phyloP scores from a whole-genome alignment of 331 rosid genomes.

The Spiraea crenata region DNA sequence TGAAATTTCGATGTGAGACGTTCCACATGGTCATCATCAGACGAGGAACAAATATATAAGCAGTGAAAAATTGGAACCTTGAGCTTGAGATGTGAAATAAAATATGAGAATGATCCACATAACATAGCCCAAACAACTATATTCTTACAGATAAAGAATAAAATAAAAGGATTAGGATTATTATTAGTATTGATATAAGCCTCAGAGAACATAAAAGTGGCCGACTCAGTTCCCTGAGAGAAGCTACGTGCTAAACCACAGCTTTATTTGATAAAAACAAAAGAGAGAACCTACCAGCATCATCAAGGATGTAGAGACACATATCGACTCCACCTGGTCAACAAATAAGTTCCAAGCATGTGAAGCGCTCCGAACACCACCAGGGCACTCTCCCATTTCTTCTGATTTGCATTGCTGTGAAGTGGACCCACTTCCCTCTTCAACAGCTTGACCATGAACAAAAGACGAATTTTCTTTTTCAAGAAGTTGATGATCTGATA shows the following conservation, averaged over 20 bases:
- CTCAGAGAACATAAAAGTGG: background rate
- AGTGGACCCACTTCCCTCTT: conserved; percentile 36
- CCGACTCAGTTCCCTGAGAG: background rate
- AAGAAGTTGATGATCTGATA: conserved; percentile 28
- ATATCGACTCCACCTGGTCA: conserved; percentile 82
- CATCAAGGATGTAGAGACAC: conserved; percentile 69
- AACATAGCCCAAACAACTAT: background rate
- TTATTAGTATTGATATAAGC: background rate
- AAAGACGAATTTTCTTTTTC: conserved; percentile 33
- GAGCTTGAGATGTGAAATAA: background rate
- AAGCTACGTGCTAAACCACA: background rate
- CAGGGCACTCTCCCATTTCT: conserved; percentile 33
- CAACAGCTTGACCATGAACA: conserved; percentile 31
- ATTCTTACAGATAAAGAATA: background rate
- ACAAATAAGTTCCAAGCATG: conserved; percentile 79
- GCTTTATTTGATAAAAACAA: background rate
- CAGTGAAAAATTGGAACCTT: background rate
- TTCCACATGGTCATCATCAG: background rate
- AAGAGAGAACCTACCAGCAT: conserved; percentile 60
- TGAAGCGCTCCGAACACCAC: conserved; percentile 45
- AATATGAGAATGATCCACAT: background rate
- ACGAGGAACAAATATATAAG: background rate
- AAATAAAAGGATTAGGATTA: conserved; percentile 1
- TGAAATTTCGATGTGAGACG: background rate
- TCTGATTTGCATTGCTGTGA: conserved; percentile 36